Evolutionary conservation across 352 stramenopile genomes (phyloP).

Genomic region (Phytophthora fragariae): DNA sequence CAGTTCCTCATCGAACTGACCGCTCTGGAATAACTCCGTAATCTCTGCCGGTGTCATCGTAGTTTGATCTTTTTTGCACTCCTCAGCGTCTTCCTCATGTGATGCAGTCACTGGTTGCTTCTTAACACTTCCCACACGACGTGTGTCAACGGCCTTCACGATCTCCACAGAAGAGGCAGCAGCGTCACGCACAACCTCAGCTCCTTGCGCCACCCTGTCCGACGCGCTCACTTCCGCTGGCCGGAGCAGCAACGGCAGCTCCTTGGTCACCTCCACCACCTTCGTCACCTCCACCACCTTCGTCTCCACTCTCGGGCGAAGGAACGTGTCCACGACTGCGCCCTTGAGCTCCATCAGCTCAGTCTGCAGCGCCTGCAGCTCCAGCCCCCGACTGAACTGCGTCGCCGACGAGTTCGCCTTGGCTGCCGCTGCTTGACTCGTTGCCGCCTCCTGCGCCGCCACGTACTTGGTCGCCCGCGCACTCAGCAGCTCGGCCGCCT

Average conservation of each 20-base stretch:
- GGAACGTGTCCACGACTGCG: slow-evolving; percentile 41
- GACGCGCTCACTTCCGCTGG: slow-evolving; percentile 12
- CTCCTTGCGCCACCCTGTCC: background rate
- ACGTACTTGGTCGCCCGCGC: slow-evolving; percentile 35
- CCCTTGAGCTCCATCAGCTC: slow-evolving; percentile 51
- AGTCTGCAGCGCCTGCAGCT: slow-evolving; percentile 44
- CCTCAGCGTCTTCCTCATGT: background rate
- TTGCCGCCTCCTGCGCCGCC: slow-evolving; percentile 20
- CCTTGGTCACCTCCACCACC: slow-evolving; percentile 11
- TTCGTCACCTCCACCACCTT: slow-evolving; percentile 13
- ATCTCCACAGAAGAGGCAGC: background rate
- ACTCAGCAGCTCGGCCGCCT: slow-evolving; percentile 40
- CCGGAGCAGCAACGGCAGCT: slow-evolving; percentile 28
- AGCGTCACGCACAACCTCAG: background rate
- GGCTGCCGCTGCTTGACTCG: background rate
- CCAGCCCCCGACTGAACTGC: slow-evolving; percentile 28
- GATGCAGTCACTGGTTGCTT: background rate
- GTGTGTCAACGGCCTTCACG: background rate
- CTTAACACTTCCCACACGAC: background rate
- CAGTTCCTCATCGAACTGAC: slow-evolving; percentile 38
- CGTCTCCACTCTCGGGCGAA: slow-evolving; percentile 25
- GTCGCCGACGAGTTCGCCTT: slow-evolving; percentile 11
- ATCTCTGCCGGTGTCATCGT: slow-evolving; percentile 35
- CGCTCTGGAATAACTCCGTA: slow-evolving; percentile 25
- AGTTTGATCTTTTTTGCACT: slow-evolving; percentile 32